Conservation (phyloP, 2,329 filamentous ascomycete genomes). For the Ophiostoma himal-ulmi region DNA sequence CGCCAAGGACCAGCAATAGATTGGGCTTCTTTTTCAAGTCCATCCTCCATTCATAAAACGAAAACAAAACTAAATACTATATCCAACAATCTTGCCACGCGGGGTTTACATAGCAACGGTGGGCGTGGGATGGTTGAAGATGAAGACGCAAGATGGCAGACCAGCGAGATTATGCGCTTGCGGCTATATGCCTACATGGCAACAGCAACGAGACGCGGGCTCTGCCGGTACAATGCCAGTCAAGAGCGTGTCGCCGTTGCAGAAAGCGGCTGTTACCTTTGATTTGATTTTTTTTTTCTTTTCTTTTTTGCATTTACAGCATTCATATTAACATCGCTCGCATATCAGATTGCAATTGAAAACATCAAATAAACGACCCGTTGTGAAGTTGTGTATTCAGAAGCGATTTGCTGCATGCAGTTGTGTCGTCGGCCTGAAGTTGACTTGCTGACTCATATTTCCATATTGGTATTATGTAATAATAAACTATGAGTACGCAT, state of each 20-base stretch:
- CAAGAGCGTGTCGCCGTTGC: not conserved
- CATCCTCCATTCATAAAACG: not conserved
- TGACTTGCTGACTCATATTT: not conserved
- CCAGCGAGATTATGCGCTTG: not conserved
- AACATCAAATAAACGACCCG: too few species aligned
- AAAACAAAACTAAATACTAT: not conserved
- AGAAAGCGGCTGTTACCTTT: not conserved
- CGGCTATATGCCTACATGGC: not conserved
- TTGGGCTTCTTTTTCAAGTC: slow-evolving; percentile 15
- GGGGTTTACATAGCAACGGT: not conserved
- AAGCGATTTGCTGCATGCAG: too few species aligned
- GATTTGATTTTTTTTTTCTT: not conserved
- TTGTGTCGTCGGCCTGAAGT: not conserved
- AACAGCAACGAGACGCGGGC: not conserved
- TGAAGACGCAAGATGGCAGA: not conserved
- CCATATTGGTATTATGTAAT: not conserved
- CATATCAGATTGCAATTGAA: not conserved
- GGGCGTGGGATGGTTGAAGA: not conserved
- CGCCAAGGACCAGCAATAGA: slow-evolving; percentile 33
- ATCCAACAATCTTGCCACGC: not conserved
- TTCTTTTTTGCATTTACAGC: slow-evolving; percentile 6
- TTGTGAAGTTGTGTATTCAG: not conserved
- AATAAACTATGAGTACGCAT: not conserved
- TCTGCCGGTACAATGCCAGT: not conserved
- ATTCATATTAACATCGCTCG: not conserved